Evolutionary conservation across 1,284 basidiomycete genomes (phyloP), one percentile per base, ranked within the genome.

Genomic region (Tetrapyrgos nigripes): DNA sequence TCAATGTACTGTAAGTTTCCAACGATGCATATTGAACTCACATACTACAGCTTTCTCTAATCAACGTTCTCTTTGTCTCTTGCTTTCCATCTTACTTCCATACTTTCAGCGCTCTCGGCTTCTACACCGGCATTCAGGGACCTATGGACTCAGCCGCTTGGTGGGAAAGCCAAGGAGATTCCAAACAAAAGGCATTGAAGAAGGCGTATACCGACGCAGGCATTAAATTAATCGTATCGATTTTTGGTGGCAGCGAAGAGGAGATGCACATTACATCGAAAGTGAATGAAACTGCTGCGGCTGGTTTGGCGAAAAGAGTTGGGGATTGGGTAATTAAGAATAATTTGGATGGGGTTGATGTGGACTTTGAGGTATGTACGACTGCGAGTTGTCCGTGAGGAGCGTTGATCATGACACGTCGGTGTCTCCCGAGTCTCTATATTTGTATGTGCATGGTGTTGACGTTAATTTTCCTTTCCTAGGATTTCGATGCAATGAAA

Each of bases 191-290:
- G 2, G 29, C 11, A 50, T 23, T 33, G n/a, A 29, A 23, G 48
- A 23, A 31, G 11, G 5, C 17, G 13, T 56, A 56, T 33, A 11
- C 50, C 17, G n/a, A 50, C 27, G 47, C 55, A 14, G 48, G 48
- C 1, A 56, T 56, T 27, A 56, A 56, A 40, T 8, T 56, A 13
- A 50, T 56, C 8, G 55, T 56, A 23, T 56, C 55, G 6, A 48
- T 40, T 21, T 56, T 56, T 48, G 55, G 55, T 17, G 37, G 37
- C 13, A n/a, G 37, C 19, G 8, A 11, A 4, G 45, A 47, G 19
- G 43, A 33, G 6, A 48, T 50, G n/a, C 13, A 14, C 29, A 47
- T 48, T 1, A 56, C 55, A 3, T 29, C 55, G 24, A 4, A 31
- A 11, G 48, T 26, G 14, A 19, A 37, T 14, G 28, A 56, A 23